A percentile compares a stretch with the other conserved stretches of the same genome.
phyloP scores from a whole-genome alignment of 208 protist species.

The Phytomonas sp. region DNA sequence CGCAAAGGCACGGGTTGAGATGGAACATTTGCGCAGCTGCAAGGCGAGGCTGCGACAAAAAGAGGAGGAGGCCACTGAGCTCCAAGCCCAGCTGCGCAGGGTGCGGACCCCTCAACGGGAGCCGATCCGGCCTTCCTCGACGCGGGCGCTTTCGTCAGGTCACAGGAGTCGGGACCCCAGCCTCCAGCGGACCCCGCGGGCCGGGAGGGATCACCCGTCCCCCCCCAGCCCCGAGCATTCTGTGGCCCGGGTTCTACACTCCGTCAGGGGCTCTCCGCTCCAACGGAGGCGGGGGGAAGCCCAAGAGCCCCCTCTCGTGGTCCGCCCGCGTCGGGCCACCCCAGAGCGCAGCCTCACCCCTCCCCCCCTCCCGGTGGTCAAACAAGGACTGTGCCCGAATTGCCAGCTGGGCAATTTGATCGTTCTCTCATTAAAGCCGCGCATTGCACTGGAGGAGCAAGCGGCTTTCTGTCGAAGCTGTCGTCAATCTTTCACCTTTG shows the following conservation, averaged over 20 bases:
- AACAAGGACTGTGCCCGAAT: slow-evolving; percentile 52
- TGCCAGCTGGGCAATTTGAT: slow-evolving; percentile 45
- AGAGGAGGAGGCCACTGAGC: slow-evolving; percentile 25
- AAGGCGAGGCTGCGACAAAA: neutral
- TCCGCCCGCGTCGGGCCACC: neutral
- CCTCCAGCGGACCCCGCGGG: neutral
- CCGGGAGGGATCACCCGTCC: no score
- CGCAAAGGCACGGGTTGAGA: slow-evolving; percentile 36
- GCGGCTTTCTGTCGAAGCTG: slow-evolving; percentile 82
- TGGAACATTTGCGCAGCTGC: slow-evolving; percentile 21
- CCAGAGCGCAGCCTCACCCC: neutral
- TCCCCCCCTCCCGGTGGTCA: neutral
- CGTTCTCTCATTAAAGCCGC: slow-evolving; percentile 4
- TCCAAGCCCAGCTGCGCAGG: slow-evolving; percentile 34
- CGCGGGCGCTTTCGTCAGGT: neutral
- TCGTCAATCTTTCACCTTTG: slow-evolving; percentile 63
- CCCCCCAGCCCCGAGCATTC: no score
- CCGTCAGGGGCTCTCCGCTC: no score
- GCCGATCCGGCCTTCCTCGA: slow-evolving; percentile 14
- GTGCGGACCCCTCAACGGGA: slow-evolving; percentile 20
- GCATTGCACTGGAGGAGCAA: slow-evolving; percentile 20
- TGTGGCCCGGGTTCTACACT: neutral
- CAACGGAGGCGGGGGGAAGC: neutral
- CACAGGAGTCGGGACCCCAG: neutral
- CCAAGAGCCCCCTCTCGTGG: neutral